These are phyloP conservation scores for Trichocladium antarcticum DNA, from an alignment of 495 filamentous ascomycete genomes.

Conservation along the genomic window DNA sequence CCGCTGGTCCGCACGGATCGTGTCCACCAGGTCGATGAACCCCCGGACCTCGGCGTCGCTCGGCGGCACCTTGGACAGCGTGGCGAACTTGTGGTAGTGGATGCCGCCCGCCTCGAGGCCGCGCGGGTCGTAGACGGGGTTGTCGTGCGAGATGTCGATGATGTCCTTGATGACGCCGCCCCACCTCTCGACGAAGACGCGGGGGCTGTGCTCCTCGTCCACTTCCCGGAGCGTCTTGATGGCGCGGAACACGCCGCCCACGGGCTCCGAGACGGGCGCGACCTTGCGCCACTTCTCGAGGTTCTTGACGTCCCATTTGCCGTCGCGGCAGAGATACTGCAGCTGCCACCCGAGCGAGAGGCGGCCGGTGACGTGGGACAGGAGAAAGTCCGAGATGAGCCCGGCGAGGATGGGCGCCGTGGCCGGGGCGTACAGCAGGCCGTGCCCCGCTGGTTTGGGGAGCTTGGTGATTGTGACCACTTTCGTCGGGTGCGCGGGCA, in stretches of 20 bases:
- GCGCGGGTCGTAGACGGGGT: constrained; percentile 72
- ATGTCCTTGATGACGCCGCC: constrained; percentile 54
- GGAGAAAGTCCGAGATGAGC: constrained; percentile 71
- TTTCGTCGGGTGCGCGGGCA: constrained; percentile 34
- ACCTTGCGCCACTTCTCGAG: constrained; percentile 81
- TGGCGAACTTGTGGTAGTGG: constrained; percentile 77
- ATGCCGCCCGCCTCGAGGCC: constrained; percentile 62
- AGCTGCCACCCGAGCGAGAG: constrained; percentile 84
- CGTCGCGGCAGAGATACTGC: constrained; percentile 69
- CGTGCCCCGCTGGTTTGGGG: constrained; percentile 70
- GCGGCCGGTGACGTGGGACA: constrained; percentile 59
- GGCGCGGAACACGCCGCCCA: constrained; percentile 65
- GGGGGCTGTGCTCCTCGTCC: constrained; percentile 72
- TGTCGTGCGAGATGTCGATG: constrained; percentile 79
- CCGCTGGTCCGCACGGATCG: constrained; percentile 44
- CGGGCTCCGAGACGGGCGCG: constrained; percentile 61
- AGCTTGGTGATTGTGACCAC: constrained; percentile 61
- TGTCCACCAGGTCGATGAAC: constrained; percentile 72
- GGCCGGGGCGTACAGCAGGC: constrained; percentile 67
- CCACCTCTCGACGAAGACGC: constrained; percentile 59
- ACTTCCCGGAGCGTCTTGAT: constrained; percentile 83
- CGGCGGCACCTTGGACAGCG: constrained; percentile 84
- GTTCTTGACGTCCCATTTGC: constrained; percentile 98
- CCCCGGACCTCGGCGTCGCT: constrained; percentile 59
- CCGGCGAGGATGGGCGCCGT: constrained; percentile 68